A percentile compares a stretch with the other conserved stretches of the same genome.
These are phyloP conservation scores for Pulveroboletus ravenelii DNA, from an alignment of 768 basidiomycete genomes.

Conservation along the genomic window DNA sequence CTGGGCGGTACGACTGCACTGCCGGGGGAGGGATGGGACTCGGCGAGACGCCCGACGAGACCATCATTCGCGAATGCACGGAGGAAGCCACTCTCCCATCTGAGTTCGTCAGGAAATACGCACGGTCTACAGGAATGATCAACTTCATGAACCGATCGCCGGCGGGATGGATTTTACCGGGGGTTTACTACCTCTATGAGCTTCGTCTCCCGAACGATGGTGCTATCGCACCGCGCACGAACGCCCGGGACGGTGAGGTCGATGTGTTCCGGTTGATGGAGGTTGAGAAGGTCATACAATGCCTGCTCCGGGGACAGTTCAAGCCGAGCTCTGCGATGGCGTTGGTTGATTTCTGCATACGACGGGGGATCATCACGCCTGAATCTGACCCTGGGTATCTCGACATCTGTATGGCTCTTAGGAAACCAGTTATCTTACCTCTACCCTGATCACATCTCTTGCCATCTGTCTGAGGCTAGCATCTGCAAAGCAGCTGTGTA, in stretches of 20 bases:
- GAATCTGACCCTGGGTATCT: conserved; percentile 22
- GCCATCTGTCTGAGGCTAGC: too few relatives aligned
- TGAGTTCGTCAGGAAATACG: conserved; percentile 31
- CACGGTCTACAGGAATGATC: conserved; percentile 35
- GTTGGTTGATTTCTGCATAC: conserved; percentile 38
- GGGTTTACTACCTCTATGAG: conserved; percentile 43
- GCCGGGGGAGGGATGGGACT: conserved; percentile 41
- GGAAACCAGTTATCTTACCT: conserved; percentile 15
- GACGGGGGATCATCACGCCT: conserved; percentile 30
- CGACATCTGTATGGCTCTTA: conserved; percentile 24
- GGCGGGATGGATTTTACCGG: conserved; percentile 41
- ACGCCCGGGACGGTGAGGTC: conserved; percentile 39
- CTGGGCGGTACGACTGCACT: conserved; percentile 40
- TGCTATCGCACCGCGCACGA: conserved; percentile 32
- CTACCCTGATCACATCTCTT: conserved; percentile 9
- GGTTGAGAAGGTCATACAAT: conserved; percentile 29
- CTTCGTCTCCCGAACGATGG: conserved; percentile 36
- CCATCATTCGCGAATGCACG: conserved; percentile 39
- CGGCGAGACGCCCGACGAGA: conserved; percentile 33
- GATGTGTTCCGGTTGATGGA: conserved; percentile 39
- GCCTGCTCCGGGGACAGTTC: conserved; percentile 34
- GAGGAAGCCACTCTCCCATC: conserved; percentile 41
- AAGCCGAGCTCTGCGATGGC: conserved; percentile 43
- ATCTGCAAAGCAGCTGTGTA: too few relatives aligned
- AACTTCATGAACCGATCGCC: conserved; percentile 41